Percentiles rank a stretch among this genome's conserved stretches.
These are phyloP conservation scores for Tylopilus plumbeoviolaceoides DNA, from an alignment of 768 basidiomycete genomes.

Conservation along the genomic window DNA sequence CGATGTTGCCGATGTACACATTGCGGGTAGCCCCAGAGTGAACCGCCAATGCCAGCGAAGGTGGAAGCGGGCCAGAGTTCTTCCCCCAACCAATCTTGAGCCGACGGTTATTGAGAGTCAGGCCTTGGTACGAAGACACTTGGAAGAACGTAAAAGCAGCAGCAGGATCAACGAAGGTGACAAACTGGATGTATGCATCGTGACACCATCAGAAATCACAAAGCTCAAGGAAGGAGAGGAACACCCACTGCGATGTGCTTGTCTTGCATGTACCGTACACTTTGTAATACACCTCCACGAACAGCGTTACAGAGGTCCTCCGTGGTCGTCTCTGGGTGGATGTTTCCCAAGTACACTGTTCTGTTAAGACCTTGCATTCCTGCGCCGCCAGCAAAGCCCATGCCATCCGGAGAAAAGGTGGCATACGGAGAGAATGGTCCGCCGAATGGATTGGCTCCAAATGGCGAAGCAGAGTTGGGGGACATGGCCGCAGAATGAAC, in stretches of 20 bases:
- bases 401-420: constrained; percentile 44
- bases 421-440: constrained; percentile 46
- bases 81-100: constrained; percentile 99
- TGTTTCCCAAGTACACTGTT: constrained; percentile 94
- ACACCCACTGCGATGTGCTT: constrained; percentile 89
- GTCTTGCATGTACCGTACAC: constrained; percentile 92
- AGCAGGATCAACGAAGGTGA: constrained; percentile 92
- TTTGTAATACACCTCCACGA: constrained; percentile 94
- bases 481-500: constrained; percentile 46
- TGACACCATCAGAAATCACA: constrained; percentile 3
- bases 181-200: constrained; percentile 53
- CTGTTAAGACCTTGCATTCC: constrained; percentile 69
- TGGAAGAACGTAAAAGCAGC: constrained; percentile 95
- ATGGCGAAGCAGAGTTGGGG: constrained; percentile 28
- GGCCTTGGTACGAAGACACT: constrained; percentile 82
- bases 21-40: constrained; percentile 93
- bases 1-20: constrained; percentile 93
- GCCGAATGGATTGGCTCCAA: constrained; percentile 30
- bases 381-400: constrained; percentile 27
- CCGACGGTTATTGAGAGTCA: constrained; percentile 89
- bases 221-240: background rate
- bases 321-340: constrained; percentile 91
- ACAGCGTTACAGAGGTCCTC: constrained; percentile 97
- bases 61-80: constrained; percentile 82
- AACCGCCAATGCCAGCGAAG: constrained; percentile 81